phyloP scores from a whole-genome alignment of 1,139 yeast species.

The Sugiyamaella castrensis region DNA sequence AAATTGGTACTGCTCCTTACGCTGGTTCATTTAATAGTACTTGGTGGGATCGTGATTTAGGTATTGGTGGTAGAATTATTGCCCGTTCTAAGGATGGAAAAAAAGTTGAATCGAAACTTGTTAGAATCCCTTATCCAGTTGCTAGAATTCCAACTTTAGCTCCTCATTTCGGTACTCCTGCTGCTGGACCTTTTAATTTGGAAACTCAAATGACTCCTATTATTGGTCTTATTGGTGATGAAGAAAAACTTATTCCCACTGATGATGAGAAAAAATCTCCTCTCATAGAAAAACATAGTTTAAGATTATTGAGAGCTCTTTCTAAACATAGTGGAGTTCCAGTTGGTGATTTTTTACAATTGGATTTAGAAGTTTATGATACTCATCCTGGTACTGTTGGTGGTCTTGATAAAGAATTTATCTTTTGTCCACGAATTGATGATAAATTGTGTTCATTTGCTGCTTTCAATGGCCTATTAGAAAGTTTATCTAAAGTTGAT shows the following conservation, averaged over 20 bases:
- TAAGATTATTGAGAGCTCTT: conserved; percentile 66
- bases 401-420: conserved; percentile 83
- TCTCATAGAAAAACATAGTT: conserved; percentile 66
- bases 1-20: conserved; percentile 89
- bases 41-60: conserved; percentile 90
- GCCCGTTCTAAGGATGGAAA: conserved; percentile 47
- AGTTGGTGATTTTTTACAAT: conserved; percentile 68
- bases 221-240: conserved; percentile 53
- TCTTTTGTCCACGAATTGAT: conserved; percentile 88
- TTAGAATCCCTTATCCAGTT: conserved; percentile 78
- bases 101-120: conserved; percentile 59
- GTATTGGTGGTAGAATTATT: conserved; percentile 84
- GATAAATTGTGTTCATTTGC: conserved; percentile 88
- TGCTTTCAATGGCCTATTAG: conserved; percentile 62
- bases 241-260: conserved; percentile 44
- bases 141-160: conserved; percentile 93
- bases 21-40: conserved; percentile 81
- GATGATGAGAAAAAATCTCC: conserved; percentile 62
- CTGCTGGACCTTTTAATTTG: conserved; percentile 74
- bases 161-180: conserved; percentile 84
- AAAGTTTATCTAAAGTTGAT: conserved; percentile 50
- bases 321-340: conserved; percentile 61
- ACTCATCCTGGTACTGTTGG: conserved; percentile 81
- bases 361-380: conserved; percentile 81
- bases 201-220: conserved; percentile 89